These are phyloP conservation scores for Trichosporon ovoides DNA, from an alignment of 1,284 basidiomycete species.

Conservation along the genomic window DNA sequence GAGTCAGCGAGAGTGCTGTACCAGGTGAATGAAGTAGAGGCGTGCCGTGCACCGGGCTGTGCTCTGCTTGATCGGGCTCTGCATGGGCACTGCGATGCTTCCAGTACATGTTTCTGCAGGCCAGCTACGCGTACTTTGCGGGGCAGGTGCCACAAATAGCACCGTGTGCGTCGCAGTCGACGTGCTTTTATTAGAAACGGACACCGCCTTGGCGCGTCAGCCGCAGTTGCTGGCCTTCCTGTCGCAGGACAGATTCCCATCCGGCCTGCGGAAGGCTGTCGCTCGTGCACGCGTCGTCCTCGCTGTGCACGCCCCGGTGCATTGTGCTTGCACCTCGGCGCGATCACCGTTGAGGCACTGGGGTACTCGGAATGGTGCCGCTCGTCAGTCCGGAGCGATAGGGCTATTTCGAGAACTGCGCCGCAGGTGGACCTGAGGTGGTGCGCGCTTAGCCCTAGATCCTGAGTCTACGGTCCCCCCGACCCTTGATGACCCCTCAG, in stretches of 20 bases:
- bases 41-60: no score
- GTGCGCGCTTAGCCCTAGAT: not conserved
- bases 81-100: not conserved
- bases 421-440: not conserved
- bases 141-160: constrained; percentile 2
- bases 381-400: no score
- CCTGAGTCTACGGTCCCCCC: not conserved
- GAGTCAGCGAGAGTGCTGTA: not conserved
- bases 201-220: not conserved
- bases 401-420: not conserved
- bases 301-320: not conserved
- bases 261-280: no score
- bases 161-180: not conserved
- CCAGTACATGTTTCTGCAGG: not conserved
- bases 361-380: no score
- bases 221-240: not conserved
- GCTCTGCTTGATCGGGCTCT: no score
- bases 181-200: not conserved
- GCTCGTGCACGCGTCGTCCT: not conserved
- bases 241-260: no score
- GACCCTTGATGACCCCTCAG: not conserved
- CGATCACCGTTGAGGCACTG: not conserved
- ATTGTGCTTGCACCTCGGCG: not conserved
- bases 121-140: not conserved
- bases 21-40: no score